Percentiles rank a stretch among this genome's conserved stretches.
Evolutionary conservation across 331 rosid species (phyloP).

Genomic region (Quercus tomentella): DNA sequence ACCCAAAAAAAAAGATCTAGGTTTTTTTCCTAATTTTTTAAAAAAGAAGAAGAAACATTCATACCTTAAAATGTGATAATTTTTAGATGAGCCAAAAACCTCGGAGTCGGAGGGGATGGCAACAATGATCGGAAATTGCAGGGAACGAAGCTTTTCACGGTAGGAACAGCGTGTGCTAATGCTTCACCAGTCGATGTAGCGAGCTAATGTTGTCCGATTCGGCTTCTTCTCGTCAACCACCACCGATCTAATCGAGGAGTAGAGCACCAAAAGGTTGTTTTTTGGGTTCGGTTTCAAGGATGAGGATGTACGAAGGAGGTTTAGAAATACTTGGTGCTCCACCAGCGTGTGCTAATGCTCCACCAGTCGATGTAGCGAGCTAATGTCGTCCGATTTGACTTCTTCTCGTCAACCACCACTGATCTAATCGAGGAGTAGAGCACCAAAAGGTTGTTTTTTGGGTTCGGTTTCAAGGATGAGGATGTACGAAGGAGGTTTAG

Average conservation of each 20-base stretch:
- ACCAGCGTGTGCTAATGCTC: constrained; percentile 68
- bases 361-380: constrained; percentile 67
- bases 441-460: no score
- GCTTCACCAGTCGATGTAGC: constrained; percentile 79
- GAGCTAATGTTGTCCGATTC: constrained; percentile 65
- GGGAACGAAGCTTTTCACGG: constrained; percentile 85
- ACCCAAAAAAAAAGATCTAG: neutral
- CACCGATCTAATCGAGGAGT: neutral
- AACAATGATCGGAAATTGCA: constrained; percentile 70
- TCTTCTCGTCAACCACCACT: constrained; percentile 1
- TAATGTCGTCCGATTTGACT: constrained; percentile 63
- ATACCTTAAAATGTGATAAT: constrained; percentile 38
- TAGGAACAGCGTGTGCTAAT: constrained; percentile 56
- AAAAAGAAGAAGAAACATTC: constrained; percentile 8
- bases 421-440: neutral
- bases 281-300: no score
- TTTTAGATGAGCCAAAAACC: constrained; percentile 66
- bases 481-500: no score
- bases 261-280: no score
- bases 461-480: no score
- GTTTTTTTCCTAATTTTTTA: no score
- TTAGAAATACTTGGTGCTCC: no score
- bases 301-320: no score
- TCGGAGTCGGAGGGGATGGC: constrained; percentile 78
- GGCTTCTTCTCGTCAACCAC: constrained; percentile 17